Evolutionary conservation across 805 yeast genomes (phyloP).

Genomic region (Hanseniaspora hatyaiensis): DNA sequence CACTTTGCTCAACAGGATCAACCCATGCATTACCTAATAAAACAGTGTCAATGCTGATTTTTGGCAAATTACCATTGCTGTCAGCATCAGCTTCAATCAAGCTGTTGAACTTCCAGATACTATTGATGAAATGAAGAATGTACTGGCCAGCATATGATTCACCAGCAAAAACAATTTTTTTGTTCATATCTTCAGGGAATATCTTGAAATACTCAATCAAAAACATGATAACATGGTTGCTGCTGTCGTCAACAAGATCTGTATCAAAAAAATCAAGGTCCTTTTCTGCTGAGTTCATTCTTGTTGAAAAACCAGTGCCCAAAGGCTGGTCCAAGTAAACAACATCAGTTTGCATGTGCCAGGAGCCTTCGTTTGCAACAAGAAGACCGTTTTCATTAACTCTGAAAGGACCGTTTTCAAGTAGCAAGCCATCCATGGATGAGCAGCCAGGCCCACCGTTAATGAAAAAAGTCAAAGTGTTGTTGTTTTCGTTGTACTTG

Average conservation of each 20-base stretch:
- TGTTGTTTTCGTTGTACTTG: conserved; percentile 22
- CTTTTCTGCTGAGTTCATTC: not conserved
- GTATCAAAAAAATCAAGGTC: conserved; percentile 32
- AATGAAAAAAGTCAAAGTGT: conserved; percentile 66
- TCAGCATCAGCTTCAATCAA: conserved; percentile 21
- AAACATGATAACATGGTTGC: conserved; percentile 52
- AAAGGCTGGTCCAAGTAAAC: conserved; percentile 89
- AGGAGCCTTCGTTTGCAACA: conserved; percentile 55
- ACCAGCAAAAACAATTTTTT: conserved; percentile 73
- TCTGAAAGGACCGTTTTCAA: conserved; percentile 85
- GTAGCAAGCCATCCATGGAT: conserved; percentile 90
- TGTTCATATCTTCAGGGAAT: conserved; percentile 59
- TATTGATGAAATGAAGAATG: conserved; percentile 73
- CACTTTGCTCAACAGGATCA: conserved; percentile 73
- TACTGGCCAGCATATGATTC: conserved; percentile 97
- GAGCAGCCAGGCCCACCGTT: conserved; percentile 99
- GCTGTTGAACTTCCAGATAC: conserved; percentile 40
- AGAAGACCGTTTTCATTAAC: conserved; percentile 39
- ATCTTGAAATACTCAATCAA: conserved; percentile 50
- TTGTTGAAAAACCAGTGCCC: conserved; percentile 77
- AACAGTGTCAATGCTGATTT: conserved; percentile 47
- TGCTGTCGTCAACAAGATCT: conserved; percentile 43
- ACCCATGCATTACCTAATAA: conserved; percentile 92
- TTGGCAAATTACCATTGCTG: conserved; percentile 1
- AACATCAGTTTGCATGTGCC: conserved; percentile 71